Percentiles rank a stretch among this genome's conserved stretches.
Evolutionary conservation across 192 early-diverging fungal species (phyloP).

Genomic region (Rhizophagus prolifer): DNA sequence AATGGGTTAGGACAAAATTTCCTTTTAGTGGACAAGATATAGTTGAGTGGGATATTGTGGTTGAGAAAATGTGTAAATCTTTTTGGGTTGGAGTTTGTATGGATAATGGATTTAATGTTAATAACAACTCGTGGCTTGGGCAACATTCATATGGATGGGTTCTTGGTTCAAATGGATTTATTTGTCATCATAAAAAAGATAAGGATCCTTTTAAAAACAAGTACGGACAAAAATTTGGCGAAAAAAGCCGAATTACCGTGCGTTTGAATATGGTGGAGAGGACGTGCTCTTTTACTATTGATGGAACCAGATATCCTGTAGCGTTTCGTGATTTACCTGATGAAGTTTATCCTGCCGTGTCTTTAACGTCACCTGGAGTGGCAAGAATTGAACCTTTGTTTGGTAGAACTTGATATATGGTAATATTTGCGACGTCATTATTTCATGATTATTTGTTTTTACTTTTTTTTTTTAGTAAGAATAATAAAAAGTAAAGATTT

Average conservation of each 20-base stretch:
- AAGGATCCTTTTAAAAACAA: not conserved
- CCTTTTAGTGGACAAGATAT: not conserved
- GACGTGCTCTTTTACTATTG: constrained; percentile 13
- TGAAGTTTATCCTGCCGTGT: constrained; percentile 26
- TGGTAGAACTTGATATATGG: too few species aligned
- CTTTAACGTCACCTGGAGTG: not conserved
- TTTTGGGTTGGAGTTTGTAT: not conserved
- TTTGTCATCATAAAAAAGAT: not conserved
- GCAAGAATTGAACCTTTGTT: not conserved
- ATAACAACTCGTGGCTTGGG: constrained; percentile 4
- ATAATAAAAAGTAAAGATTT: too few species aligned
- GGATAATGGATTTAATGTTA: not conserved
- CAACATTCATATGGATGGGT: not conserved
- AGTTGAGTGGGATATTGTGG: constrained; percentile 9
- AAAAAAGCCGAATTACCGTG: constrained; percentile 4
- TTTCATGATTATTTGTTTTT: too few species aligned
- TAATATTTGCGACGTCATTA: too few species aligned
- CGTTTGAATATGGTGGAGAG: constrained; percentile 18
- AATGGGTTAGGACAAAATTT: not conserved
- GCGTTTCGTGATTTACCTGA: constrained; percentile 22
- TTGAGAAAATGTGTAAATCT: constrained; percentile 5
- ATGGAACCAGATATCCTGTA: not conserved
- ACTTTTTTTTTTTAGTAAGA: too few species aligned
- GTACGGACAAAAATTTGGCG: not conserved
- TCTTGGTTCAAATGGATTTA: not conserved